phyloP scores from a whole-genome alignment of 331 rosid genomes.

The Rosa hybrid region DNA sequence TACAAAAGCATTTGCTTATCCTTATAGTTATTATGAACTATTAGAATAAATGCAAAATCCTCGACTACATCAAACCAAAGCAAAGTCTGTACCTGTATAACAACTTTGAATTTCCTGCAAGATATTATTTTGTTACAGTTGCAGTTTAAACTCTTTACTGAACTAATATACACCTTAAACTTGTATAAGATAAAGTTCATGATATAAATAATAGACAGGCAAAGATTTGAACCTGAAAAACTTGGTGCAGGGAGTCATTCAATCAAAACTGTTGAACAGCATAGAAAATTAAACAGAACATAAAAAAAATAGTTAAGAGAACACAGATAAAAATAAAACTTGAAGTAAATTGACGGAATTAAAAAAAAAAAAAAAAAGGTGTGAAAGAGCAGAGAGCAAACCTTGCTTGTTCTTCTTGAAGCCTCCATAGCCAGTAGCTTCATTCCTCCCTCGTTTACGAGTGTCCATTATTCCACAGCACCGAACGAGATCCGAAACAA shows the following conservation, averaged over 20 bases:
- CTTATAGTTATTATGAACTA: slow-evolving; percentile 27
- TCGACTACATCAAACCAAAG: slow-evolving; percentile 46
- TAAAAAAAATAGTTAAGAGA: no score
- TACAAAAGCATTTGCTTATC: slow-evolving; percentile 31
- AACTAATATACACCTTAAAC: slow-evolving; percentile 20
- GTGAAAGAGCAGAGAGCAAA: slow-evolving; percentile 24
- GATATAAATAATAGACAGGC: slow-evolving; percentile 52
- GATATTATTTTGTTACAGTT: slow-evolving; percentile 15
- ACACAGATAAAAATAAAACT: background rate
- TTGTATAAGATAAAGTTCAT: slow-evolving; percentile 34
- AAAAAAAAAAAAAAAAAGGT: background rate
- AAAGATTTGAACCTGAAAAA: slow-evolving; percentile 99
- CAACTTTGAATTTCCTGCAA: slow-evolving; percentile 38
- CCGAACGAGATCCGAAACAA: slow-evolving; percentile 53
- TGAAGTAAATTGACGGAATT: background rate
- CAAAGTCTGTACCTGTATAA: slow-evolving; percentile 56
- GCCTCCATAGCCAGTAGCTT: slow-evolving; percentile 61
- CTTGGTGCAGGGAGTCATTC: slow-evolving; percentile 65
- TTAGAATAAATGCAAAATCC: slow-evolving; percentile 25
- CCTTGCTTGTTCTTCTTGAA: slow-evolving; percentile 81
- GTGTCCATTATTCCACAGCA: slow-evolving; percentile 48
- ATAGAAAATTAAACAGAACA: background rate
- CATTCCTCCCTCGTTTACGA: slow-evolving; percentile 82
- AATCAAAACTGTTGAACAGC: background rate
- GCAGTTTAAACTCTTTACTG: slow-evolving; percentile 24